Conservation (phyloP, 768 basidiomycete species). For the Boletus sensibilis region DNA sequence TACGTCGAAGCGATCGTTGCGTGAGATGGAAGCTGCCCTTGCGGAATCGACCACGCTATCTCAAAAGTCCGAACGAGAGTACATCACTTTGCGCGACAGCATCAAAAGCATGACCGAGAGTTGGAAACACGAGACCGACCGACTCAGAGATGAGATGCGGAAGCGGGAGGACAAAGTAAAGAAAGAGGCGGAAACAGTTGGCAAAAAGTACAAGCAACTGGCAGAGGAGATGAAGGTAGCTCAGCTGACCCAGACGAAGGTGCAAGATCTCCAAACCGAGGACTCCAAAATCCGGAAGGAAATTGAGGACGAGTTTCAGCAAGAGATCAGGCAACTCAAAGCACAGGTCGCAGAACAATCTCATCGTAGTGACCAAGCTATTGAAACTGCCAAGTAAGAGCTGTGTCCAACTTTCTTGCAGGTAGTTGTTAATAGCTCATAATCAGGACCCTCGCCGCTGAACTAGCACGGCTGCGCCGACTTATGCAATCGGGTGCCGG, state of each 20-base stretch:
- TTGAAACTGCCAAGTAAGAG: conserved; percentile 60
- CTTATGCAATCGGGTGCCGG: conserved; percentile 63
- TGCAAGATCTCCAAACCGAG: conserved; percentile 51
- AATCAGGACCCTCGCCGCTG: conserved; percentile 54
- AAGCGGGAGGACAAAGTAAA: conserved; percentile 69
- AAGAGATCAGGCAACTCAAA: conserved; percentile 55
- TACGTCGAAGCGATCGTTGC: conserved; percentile 68
- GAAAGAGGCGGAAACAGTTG: conserved; percentile 64
- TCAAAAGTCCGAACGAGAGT: conserved; percentile 82
- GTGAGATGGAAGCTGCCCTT: conserved; percentile 77
- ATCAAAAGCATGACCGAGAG: conserved; percentile 69
- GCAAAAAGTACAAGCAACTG: conserved; percentile 66
- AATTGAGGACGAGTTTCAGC: conserved; percentile 59
- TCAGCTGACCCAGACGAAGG: conserved; percentile 44
- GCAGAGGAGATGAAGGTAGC: conserved; percentile 59
- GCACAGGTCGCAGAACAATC: conserved; percentile 52
- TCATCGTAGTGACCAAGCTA: conserved; percentile 55
- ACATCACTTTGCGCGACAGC: conserved; percentile 73
- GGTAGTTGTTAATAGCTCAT: neutral
- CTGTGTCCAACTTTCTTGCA: neutral
- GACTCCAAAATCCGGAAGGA: conserved; percentile 50
- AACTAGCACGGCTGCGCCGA: conserved; percentile 67
- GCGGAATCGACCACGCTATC: conserved; percentile 73
- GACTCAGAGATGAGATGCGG: conserved; percentile 69
- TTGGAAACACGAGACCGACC: conserved; percentile 73